Evolutionary conservation across 1,284 basidiomycete species (phyloP), one percentile per base, ranked within the genome.

Genomic region (Neonothopanus nambi): DNA sequence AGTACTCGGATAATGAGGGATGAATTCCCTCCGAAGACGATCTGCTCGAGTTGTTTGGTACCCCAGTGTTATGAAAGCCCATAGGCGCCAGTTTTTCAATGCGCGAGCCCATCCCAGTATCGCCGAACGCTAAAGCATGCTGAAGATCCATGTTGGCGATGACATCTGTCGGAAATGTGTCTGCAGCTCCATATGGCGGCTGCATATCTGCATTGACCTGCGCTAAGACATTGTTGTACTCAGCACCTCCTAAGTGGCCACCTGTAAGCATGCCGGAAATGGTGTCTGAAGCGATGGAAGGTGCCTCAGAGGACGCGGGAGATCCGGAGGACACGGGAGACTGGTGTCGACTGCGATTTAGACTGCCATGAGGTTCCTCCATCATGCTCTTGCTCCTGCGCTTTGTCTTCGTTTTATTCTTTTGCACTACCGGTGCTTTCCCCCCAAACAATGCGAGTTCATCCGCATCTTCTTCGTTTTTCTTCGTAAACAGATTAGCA

Each of bases 391-490:
- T 53, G 47, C 64, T 70, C 17, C 63, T 61, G 20, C 64, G 9
- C 21, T 18, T 43, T 11, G 20, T 43, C 17, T 51, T 41, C n/a
- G 20, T 21, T 40, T 41, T 51, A 33, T 13, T 13, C 30, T 33
- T 33, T 30, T 30, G 56, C 30, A 77, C 47, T 2, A 77, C 63
- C 24, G 69, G 66, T 46, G 68, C 73, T 57, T 77, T 75, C 1
- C 75, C 80, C 17, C 80, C 80, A 48, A 83, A 83, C 26, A 82
- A 80, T 7, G 79, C 79, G 11, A 82, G 70, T 58, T 79, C 78
- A 57, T 80, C 74, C 51, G 76, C 69, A 40, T 70, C 30, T 33
- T 33, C 64, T 48, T 75, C 73, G 52, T 24, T n/a, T 7, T 28
- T 39, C 18, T 30, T 40, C 17, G 38, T 18, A 30, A 40, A 47